Evolutionary conservation across 2,329 filamentous ascomycete genomes (phyloP), one percentile per base, ranked within the genome.

Genomic region (Colletotrichum simmondsii): DNA sequence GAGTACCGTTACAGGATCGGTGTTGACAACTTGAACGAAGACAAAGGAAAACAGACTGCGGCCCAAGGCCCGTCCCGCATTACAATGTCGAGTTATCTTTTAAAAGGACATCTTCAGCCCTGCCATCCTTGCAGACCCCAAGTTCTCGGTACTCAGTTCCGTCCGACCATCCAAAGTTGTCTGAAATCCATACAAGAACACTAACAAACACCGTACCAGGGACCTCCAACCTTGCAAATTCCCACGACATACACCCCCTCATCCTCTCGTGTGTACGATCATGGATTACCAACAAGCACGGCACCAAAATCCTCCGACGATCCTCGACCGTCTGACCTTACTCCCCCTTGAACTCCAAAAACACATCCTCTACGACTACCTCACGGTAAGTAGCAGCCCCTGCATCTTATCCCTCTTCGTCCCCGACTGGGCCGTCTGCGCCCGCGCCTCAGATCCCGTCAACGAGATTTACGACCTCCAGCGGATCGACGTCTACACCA

Each of bases 371-470:
- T 2, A n/a, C n/a, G 63, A 72, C 19, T 16, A 66, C n/a, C 49
- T 74, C 4, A 62, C 57, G 5, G 59, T 42, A 22, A 26, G 42
- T 10, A 70, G 16, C 14, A 16, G 30, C 54, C 30, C 68, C 53
- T 75, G 73, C 28, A 26, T 60, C 67, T 46, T 74, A 14, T 59
- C 58, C 6, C 28, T 73, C 22, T 74, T 75, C 28, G 56, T 65
- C 3, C 62, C 71, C 3, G 67, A 74, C 22, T 75, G 73, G 67
- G 42, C 24, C 28, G 37, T 75, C 30, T 75, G 73, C 67, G 19
- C 58, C 10, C 53, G 71, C 49, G 54, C 32, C 26, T 22, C 53
- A 12, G 62, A 66, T 49, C 37, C 57, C 7, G 52, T 74, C n/a
- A 71, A 71, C 28, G n/a, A 7, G 14, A 42, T 56, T 5, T 74